Percentiles rank a stretch among this genome's conserved stretches.
These are phyloP conservation scores for Rhizopogon salebrosus DNA, from an alignment of 768 basidiomycete species.

Conservation along the genomic window DNA sequence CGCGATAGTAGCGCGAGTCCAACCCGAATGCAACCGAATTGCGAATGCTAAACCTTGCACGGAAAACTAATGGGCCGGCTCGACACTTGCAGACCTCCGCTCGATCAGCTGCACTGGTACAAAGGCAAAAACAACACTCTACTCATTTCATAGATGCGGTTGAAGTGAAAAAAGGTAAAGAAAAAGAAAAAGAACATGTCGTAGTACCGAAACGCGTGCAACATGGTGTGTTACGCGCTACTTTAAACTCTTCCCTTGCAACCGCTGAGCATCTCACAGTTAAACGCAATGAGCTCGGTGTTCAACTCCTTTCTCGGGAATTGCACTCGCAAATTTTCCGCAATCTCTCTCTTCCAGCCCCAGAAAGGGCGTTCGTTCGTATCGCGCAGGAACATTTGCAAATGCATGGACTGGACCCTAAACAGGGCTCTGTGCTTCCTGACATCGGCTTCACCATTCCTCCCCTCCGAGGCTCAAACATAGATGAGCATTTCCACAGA, in stretches of 20 bases:
- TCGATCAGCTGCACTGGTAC: not conserved
- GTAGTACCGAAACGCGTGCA: not conserved
- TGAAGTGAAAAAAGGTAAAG: not conserved
- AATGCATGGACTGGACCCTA: slow-evolving; percentile 77
- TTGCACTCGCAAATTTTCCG: slow-evolving; percentile 82
- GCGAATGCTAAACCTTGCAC: slow-evolving; percentile 8
- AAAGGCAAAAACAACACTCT: not conserved
- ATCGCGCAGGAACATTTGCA: slow-evolving; percentile 79
- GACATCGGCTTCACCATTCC: slow-evolving; percentile 80
- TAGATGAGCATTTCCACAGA: slow-evolving; percentile 85
- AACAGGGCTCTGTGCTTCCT: slow-evolving; percentile 75
- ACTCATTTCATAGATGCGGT: not conserved
- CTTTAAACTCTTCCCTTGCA: not conserved
- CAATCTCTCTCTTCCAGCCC: slow-evolving; percentile 56
- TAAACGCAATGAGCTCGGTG: slow-evolving; percentile 85
- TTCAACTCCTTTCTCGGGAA: slow-evolving; percentile 82
- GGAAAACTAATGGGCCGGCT: slow-evolving; percentile 2
- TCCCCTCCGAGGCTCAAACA: slow-evolving; percentile 69
- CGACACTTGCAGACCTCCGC: slow-evolving; percentile 6
- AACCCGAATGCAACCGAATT: not conserved
- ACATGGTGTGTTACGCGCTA: slow-evolving; percentile 4
- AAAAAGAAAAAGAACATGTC: not conserved
- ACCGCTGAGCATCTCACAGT: slow-evolving; percentile 27
- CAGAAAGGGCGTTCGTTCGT: slow-evolving; percentile 55
- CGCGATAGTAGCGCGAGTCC: not conserved